phyloP scores from a whole-genome alignment of 2,329 filamentous ascomycete species.

The Cladophialophora chaetospira region DNA sequence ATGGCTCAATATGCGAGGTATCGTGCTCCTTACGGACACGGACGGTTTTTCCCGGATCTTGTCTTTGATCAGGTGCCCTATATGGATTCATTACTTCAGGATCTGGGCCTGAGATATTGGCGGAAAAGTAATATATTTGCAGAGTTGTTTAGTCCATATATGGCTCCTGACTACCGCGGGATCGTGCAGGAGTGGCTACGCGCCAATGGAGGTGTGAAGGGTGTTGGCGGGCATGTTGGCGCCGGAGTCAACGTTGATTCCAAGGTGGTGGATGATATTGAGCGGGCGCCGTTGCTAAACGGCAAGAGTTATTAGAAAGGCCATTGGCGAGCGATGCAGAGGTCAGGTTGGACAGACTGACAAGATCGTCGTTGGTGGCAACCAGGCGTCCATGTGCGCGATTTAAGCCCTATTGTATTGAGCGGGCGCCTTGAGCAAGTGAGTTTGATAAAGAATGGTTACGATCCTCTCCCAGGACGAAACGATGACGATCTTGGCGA shows the following conservation, averaged over 20 bases:
- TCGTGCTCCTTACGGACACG: slow-evolving; percentile 68
- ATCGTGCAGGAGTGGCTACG: slow-evolving; percentile 46
- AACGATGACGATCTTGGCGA: neutral
- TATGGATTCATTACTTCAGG: slow-evolving; percentile 66
- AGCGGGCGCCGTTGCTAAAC: neutral
- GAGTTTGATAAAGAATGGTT: too few relatives aligned
- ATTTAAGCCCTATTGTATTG: too few relatives aligned
- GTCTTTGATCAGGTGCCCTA: slow-evolving; percentile 78
- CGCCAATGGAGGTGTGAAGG: slow-evolving; percentile 1
- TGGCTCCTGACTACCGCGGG: slow-evolving; percentile 44
- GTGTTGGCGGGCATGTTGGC: neutral
- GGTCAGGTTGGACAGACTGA: too few relatives aligned
- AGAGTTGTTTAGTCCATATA: slow-evolving; percentile 44
- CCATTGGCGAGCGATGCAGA: too few relatives aligned
- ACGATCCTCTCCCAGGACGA: too few relatives aligned
- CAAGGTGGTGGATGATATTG: neutral
- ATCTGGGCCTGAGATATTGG: slow-evolving; percentile 61
- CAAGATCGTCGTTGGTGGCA: too few relatives aligned
- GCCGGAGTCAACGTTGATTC: neutral
- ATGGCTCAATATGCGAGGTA: slow-evolving; percentile 69
- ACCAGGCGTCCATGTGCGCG: too few relatives aligned
- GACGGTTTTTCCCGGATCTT: slow-evolving; percentile 65
- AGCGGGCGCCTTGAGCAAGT: too few relatives aligned
- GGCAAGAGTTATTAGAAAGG: neutral
- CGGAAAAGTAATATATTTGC: slow-evolving; percentile 40